Conservation (phyloP, 768 basidiomycete species). For the Agrocybe chaxingu region DNA sequence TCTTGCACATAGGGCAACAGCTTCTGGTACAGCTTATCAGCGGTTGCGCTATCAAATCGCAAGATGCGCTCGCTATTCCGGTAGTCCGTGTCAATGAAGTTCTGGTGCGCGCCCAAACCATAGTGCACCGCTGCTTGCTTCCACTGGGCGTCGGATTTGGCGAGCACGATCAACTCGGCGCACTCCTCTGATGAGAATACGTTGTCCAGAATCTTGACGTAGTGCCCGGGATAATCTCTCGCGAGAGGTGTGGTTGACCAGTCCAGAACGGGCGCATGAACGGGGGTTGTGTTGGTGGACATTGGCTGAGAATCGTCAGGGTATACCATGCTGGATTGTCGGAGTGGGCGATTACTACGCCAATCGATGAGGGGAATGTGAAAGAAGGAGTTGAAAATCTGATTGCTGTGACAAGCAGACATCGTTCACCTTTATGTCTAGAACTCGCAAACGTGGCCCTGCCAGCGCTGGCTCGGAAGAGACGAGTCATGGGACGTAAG, state of each 20-base stretch:
- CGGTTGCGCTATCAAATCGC: slow-evolving; percentile 29
- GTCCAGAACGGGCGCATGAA: slow-evolving; percentile 27
- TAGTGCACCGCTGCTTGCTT: slow-evolving; percentile 32
- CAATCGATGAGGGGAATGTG: too few relatives aligned
- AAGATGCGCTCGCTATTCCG: slow-evolving; percentile 39
- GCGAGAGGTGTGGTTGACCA: slow-evolving; percentile 35
- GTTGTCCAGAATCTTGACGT: slow-evolving; percentile 41
- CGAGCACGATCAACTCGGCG: slow-evolving; percentile 31
- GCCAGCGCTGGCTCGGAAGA: too few relatives aligned
- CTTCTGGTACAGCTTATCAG: slow-evolving; percentile 31
- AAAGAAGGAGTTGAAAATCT: too few relatives aligned
- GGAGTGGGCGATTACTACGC: too few relatives aligned
- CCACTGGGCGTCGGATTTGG: slow-evolving; percentile 33
- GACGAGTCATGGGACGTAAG: too few relatives aligned
- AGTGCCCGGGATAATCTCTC: slow-evolving; percentile 29
- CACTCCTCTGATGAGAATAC: slow-evolving; percentile 41
- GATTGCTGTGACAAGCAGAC: too few relatives aligned
- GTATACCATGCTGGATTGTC: too few relatives aligned
- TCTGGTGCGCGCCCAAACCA: slow-evolving; percentile 20
- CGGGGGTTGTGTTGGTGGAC: too few relatives aligned
- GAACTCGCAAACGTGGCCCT: too few relatives aligned
- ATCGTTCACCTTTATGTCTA: too few relatives aligned
- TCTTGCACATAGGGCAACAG: slow-evolving; percentile 37
- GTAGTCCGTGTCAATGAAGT: slow-evolving; percentile 32
- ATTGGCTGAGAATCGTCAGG: too few relatives aligned